Conservation (phyloP, 768 basidiomycete species). For the Xerocomellus intermedius region DNA sequence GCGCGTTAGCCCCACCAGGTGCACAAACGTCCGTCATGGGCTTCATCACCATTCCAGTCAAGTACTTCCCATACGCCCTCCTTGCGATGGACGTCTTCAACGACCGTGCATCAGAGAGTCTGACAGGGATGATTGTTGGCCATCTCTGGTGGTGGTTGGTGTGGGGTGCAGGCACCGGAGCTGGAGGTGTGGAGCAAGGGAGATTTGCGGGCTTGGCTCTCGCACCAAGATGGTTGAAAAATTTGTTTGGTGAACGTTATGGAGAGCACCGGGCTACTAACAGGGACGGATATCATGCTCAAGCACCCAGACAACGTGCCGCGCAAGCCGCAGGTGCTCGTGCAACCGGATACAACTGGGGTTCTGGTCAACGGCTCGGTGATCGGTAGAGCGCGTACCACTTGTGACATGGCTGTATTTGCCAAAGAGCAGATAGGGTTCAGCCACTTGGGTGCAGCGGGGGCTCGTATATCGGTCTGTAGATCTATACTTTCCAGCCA, state of each 20-base stretch:
- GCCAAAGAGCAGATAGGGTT: not conserved
- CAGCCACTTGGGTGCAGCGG: not conserved
- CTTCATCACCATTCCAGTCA: slow-evolving; percentile 67
- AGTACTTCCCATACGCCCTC: slow-evolving; percentile 73
- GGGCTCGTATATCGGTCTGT: not conserved
- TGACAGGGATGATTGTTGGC: slow-evolving; percentile 74
- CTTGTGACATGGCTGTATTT: not conserved
- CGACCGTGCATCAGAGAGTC: slow-evolving; percentile 55
- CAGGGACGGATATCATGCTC: slow-evolving; percentile 54
- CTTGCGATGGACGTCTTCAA: slow-evolving; percentile 70
- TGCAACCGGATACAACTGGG: slow-evolving; percentile 48
- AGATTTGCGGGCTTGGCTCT: slow-evolving; percentile 39
- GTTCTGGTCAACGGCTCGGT: slow-evolving; percentile 52
- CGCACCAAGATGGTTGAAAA: slow-evolving; percentile 61
- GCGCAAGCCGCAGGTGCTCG: slow-evolving; percentile 19
- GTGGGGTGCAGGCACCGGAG: slow-evolving; percentile 48
- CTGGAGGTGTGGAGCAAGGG: slow-evolving; percentile 38
- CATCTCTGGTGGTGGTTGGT: slow-evolving; percentile 82
- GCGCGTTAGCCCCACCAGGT: slow-evolving; percentile 62
- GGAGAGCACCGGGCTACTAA: slow-evolving; percentile 35
- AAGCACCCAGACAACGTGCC: slow-evolving; percentile 47
- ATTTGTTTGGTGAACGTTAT: slow-evolving; percentile 43
- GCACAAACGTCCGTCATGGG: slow-evolving; percentile 76
- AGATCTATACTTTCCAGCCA: slow-evolving; percentile 25
- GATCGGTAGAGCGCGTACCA: slow-evolving; percentile 4